Conservation (phyloP, 2,329 filamentous ascomycete genomes). For the Fusarium sp. region DNA sequence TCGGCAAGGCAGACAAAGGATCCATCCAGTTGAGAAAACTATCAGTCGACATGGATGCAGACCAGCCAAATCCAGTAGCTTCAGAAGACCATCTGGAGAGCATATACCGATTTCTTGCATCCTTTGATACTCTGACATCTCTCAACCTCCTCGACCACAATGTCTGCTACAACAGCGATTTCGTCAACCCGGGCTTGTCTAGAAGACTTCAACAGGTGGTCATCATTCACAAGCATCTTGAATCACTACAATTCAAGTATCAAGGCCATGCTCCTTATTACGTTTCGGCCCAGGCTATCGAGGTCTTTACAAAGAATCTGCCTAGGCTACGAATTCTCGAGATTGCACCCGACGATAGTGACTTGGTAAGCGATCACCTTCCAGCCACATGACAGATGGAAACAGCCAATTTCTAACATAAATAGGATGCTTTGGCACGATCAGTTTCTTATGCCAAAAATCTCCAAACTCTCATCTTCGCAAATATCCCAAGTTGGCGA, state of each 20-base stretch:
- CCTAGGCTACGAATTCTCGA: neutral
- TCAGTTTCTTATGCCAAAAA: neutral
- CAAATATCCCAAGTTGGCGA: neutral
- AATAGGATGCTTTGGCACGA: neutral
- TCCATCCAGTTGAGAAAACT: neutral
- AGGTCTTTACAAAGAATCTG: neutral
- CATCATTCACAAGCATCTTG: neutral
- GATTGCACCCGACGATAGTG: fast-evolving
- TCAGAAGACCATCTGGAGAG: neutral
- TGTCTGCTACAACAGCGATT: fast-evolving
- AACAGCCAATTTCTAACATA: fast-evolving
- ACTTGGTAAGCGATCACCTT: neutral
- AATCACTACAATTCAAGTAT: neutral
- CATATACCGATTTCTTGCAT: constrained; percentile 6
- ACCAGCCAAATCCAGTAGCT: fast-evolving
- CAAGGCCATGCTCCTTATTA: fast-evolving
- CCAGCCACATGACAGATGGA: no score
- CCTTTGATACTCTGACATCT: constrained; percentile 2
- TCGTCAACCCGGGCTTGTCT: neutral
- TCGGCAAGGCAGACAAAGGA: neutral
- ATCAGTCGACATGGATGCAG: neutral
- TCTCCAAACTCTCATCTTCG: neutral
- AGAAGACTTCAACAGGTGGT: neutral
- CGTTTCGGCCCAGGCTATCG: fast-evolving
- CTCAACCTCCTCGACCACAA: constrained; percentile 2